A percentile compares a stretch with the other conserved stretches of the same genome.
Conservation (phyloP, 2,329 filamentous ascomycete genomes). For the Bipolaris sorokiniana region DNA sequence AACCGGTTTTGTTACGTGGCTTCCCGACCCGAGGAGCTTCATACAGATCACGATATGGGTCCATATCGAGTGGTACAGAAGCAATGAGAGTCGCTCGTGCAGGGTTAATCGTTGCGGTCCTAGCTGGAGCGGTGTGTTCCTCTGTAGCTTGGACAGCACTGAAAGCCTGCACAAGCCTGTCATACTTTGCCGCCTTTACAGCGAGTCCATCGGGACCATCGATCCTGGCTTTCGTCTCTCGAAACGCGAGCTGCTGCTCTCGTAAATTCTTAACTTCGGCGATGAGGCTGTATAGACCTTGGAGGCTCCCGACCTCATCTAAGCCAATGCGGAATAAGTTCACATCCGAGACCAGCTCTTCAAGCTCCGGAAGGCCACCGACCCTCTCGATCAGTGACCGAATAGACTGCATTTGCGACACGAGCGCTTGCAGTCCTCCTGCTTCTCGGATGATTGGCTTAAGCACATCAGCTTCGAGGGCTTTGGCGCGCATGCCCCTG, state of each 20-base stretch:
- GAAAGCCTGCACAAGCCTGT: slow-evolving; percentile 19
- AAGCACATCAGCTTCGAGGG: slow-evolving; percentile 22
- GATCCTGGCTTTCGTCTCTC: slow-evolving; percentile 4
- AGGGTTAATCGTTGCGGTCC: slow-evolving; percentile 18
- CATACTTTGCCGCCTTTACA: slow-evolving; percentile 21
- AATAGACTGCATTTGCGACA: slow-evolving; percentile 11
- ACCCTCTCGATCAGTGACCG: slow-evolving; percentile 16
- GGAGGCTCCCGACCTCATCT: slow-evolving; percentile 15
- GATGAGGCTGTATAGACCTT: slow-evolving; percentile 15
- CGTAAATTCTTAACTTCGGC: slow-evolving; percentile 13
- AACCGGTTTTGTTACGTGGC: slow-evolving; percentile 19
- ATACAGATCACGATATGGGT: slow-evolving; percentile 25
- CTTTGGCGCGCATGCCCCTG: slow-evolving; percentile 24
- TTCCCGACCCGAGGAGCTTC: slow-evolving; percentile 12
- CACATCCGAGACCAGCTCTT: slow-evolving; percentile 17
- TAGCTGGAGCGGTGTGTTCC: neutral
- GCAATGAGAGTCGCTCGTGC: slow-evolving; percentile 22
- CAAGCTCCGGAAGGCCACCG: slow-evolving; percentile 19
- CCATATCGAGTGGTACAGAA: slow-evolving; percentile 8
- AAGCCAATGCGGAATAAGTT: slow-evolving; percentile 15
- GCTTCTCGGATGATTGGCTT: slow-evolving; percentile 22
- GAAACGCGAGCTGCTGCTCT: slow-evolving; percentile 6
- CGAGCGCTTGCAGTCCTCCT: slow-evolving; percentile 21
- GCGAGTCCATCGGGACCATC: slow-evolving; percentile 2
- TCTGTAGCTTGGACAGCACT: neutral